Percentiles rank a stretch among this genome's conserved stretches.
Evolutionary conservation across 192 early-diverging fungal genomes (phyloP).

Genomic region (Mortierella hygrophila): DNA sequence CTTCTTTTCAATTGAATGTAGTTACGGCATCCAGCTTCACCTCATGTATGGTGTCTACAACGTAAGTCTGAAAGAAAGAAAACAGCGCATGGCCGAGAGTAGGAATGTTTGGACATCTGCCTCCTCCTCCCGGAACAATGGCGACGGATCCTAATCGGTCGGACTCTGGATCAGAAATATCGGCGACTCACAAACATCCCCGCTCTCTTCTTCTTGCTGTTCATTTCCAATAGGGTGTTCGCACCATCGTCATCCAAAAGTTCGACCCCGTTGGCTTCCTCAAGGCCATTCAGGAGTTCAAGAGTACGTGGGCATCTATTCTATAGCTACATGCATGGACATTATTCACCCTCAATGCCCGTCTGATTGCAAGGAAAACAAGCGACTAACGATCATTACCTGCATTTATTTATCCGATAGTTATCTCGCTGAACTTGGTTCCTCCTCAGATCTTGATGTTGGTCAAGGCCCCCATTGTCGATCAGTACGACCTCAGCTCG

Average conservation of each 20-base stretch:
- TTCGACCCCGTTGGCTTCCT: constrained; percentile 73
- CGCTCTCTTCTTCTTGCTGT: constrained; percentile 12
- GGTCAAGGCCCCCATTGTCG: constrained; percentile 73
- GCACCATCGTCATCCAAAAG: constrained; percentile 70
- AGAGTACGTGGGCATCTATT: constrained; percentile 41
- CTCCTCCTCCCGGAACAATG: not conserved
- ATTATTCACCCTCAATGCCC: not conserved
- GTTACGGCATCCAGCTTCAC: constrained; percentile 49
- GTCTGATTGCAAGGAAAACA: not conserved
- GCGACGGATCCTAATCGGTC: not conserved
- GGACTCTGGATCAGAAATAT: not conserved
- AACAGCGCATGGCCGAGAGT: not conserved
- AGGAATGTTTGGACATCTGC: constrained; percentile 2
- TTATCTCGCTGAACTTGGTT: constrained; percentile 58
- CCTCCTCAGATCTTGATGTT: constrained; percentile 80
- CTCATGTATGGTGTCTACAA: constrained; percentile 41
- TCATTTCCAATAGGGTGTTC: constrained; percentile 43
- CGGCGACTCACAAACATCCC: not conserved
- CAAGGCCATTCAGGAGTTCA: constrained; percentile 64
- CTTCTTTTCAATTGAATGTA: not conserved
- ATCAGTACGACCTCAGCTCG: constrained; percentile 71
- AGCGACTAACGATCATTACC: not conserved
- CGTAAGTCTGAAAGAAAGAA: constrained; percentile 17
- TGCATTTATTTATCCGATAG: constrained; percentile 9
- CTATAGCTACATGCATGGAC: not conserved